Conservation (phyloP, 805 yeast genomes). For the Suhomyces vadensis region DNA sequence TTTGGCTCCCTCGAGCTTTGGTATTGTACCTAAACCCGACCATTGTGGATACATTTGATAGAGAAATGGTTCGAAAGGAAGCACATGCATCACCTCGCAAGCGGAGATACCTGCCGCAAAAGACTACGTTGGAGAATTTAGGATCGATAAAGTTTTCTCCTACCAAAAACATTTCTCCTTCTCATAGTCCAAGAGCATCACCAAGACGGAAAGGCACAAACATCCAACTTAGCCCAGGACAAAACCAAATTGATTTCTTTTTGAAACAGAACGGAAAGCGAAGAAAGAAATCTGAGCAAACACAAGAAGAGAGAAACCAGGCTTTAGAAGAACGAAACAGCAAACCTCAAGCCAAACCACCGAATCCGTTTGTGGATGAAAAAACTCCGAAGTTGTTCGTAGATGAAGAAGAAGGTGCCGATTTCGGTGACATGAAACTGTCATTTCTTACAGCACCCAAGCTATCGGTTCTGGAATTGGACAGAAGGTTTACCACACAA, state of each 20-base stretch:
- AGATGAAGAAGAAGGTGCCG: background rate
- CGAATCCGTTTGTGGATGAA: background rate
- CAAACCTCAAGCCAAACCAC: background rate
- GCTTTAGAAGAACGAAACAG: too few species aligned
- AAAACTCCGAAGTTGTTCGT: background rate
- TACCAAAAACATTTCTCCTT: background rate
- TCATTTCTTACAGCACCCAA: background rate
- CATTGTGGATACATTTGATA: constrained; percentile 15
- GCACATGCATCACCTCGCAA: constrained; percentile 16
- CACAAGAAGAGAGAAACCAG: too few species aligned
- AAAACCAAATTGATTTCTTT: background rate
- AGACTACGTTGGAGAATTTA: constrained; percentile 28
- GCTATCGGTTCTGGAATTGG: too few species aligned
- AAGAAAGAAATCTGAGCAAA: too few species aligned
- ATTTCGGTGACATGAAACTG: background rate
- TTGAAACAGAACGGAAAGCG: too few species aligned
- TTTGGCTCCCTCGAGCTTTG: constrained; percentile 24
- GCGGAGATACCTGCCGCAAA: constrained; percentile 16
- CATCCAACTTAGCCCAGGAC: background rate
- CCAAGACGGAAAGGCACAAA: background rate
- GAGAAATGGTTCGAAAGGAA: background rate
- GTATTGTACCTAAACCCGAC: constrained; percentile 16
- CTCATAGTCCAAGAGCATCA: background rate
- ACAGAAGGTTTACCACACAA: too few species aligned
- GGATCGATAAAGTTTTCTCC: constrained; percentile 12